Percentiles rank a stretch among this genome's conserved stretches.
Evolutionary conservation across 2,329 filamentous ascomycete genomes (phyloP).

Genomic region (Cercospora citrullina): DNA sequence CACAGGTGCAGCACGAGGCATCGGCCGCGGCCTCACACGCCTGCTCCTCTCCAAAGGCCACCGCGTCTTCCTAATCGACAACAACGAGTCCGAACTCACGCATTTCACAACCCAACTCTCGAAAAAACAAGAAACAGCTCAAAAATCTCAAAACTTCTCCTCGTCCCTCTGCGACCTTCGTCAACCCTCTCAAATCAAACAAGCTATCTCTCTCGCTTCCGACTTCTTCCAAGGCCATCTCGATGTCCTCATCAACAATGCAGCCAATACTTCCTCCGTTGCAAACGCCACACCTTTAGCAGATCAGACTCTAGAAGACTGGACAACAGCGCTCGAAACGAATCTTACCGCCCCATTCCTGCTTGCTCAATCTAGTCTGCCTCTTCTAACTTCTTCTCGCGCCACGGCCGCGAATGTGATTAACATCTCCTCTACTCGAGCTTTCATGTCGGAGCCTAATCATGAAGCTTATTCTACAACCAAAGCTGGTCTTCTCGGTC

Average conservation of each 20-base stretch:
- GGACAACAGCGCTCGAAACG: conserved; percentile 41
- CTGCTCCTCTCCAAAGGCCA: conserved; percentile 44
- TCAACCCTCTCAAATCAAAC: conserved; percentile 36
- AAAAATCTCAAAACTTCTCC: conserved; percentile 24
- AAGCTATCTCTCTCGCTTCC: conserved; percentile 35
- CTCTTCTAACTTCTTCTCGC: conserved; percentile 29
- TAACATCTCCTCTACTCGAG: conserved; percentile 54
- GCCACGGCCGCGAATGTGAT: conserved; percentile 35
- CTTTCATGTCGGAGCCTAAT: conserved; percentile 51
- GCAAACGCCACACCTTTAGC: conserved; percentile 33
- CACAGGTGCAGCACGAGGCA: conserved; percentile 43
- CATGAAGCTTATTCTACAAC: conserved; percentile 54
- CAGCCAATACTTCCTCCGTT: conserved; percentile 43
- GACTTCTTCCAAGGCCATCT: conserved; percentile 42
- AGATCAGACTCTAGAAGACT: conserved; percentile 42
- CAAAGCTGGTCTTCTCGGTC: conserved; percentile 53
- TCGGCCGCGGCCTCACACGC: conserved; percentile 42
- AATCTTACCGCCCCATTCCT: conserved; percentile 44
- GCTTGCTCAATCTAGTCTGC: conserved; percentile 33
- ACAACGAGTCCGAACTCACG: conserved; percentile 42
- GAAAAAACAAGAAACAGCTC: conserved; percentile 17
- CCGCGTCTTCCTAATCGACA: conserved; percentile 45
- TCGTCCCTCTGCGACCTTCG: conserved; percentile 30
- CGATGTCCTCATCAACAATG: conserved; percentile 48
- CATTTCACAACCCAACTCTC: conserved; percentile 39